Percentiles rank a stretch among this genome's conserved stretches.
Evolutionary conservation across 169 alveolate species (phyloP).

Genomic region (Cryptosporidium ubiquitum): DNA sequence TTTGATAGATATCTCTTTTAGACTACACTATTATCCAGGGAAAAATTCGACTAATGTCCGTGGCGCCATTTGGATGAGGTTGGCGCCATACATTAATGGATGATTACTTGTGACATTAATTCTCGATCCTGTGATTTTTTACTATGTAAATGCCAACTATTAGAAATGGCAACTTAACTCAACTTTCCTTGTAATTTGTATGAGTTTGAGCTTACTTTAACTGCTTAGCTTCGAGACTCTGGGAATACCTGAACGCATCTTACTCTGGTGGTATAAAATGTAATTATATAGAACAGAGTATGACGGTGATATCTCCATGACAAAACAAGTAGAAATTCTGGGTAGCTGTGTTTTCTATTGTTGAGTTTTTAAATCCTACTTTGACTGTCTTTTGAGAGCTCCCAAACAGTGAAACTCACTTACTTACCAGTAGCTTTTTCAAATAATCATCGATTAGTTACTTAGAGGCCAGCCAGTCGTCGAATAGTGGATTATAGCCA

Average conservation of each 20-base stretch:
- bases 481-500: not conserved
- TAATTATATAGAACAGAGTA: too few relatives aligned
- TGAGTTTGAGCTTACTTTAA: not conserved
- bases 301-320: not conserved
- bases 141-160: too few relatives aligned
- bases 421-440: too few relatives aligned
- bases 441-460: not conserved
- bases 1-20: not conserved
- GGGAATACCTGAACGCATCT: too few relatives aligned
- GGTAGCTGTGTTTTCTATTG: not conserved
- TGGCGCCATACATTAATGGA: not conserved
- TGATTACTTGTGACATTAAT: not conserved
- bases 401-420: not conserved
- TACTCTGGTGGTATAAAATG: too few relatives aligned
- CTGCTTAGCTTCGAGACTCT: not conserved
- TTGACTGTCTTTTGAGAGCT: not conserved
- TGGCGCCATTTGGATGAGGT: constrained; percentile 15
- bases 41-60: constrained; percentile 23
- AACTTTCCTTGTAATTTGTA: not conserved
- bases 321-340: not conserved
- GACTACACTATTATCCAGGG: constrained; percentile 6
- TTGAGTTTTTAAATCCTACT: not conserved
- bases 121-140: not conserved
- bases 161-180: not conserved
- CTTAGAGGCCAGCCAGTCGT: too few relatives aligned